These are phyloP conservation scores for Basipetospora chlamydospora DNA, from an alignment of 2,329 filamentous ascomycete genomes.

Conservation along the genomic window DNA sequence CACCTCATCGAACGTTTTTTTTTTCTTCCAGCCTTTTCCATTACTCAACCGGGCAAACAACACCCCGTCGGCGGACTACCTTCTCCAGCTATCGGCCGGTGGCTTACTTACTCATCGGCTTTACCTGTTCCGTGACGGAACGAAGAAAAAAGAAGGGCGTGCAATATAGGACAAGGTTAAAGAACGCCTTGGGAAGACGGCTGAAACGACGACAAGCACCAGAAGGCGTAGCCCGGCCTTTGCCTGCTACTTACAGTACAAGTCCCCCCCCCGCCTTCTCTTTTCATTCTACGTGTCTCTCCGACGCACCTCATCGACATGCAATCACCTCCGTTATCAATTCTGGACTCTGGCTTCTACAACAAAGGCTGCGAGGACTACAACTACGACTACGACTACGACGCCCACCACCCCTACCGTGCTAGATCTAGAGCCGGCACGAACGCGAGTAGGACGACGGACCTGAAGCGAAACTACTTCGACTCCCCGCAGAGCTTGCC, in stretches of 20 bases:
- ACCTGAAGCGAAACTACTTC: not conserved
- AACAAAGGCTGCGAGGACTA: slow-evolving; percentile 3
- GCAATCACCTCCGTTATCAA: slow-evolving; percentile 1
- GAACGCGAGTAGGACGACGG: not conserved
- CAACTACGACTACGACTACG: too few species aligned
- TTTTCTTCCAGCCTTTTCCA: too few species aligned
- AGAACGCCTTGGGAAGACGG: too few species aligned
- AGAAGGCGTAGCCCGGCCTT: not conserved
- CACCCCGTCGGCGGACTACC: too few species aligned
- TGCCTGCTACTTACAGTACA: not conserved
- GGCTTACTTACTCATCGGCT: too few species aligned
- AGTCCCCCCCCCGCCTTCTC: not conserved
- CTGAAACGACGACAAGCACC: too few species aligned
- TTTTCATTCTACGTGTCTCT: not conserved
- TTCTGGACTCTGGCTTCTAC: slow-evolving; percentile 4
- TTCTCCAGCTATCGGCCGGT: too few species aligned
- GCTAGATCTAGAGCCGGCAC: slow-evolving; percentile 2
- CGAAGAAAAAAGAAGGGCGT: too few species aligned
- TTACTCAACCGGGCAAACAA: too few species aligned
- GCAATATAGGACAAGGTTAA: too few species aligned
- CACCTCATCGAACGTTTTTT: too few species aligned
- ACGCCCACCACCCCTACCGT: not conserved
- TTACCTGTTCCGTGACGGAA: too few species aligned
- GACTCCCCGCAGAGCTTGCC: slow-evolving; percentile 1
- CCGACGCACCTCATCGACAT: slow-evolving; percentile 1